Evolutionary conservation across 345 rosid species (phyloP).

Genomic region (Arabidopsis thaliana): TAIR10.1 NC_003070.9:2968501-2969000

Average conservation of each 20-base stretch:
- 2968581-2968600: neutral
- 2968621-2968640: neutral
- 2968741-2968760: constrained; percentile 56
- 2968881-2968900: constrained; percentile 4
- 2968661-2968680: neutral
- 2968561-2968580: neutral
- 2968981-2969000: constrained; percentile 49
- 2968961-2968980: constrained; percentile 53
- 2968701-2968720: constrained; percentile 27
- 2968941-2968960: neutral
- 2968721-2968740: constrained; percentile 44
- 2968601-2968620: neutral
- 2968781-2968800: neutral
- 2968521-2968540: neutral
- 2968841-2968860: constrained; percentile 7
- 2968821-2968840: neutral
- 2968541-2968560: neutral
- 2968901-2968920: neutral
- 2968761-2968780: constrained; percentile 24
- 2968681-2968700: neutral
- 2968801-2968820: constrained; percentile 1
- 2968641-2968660: neutral
- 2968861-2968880: neutral
- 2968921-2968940: neutral
- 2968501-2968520: neutral